A percentile compares a stretch with the other conserved stretches of the same genome.
Evolutionary conservation across 2,329 filamentous ascomycete genomes (phyloP).

Genomic region (Xylariaceae sp.): DNA sequence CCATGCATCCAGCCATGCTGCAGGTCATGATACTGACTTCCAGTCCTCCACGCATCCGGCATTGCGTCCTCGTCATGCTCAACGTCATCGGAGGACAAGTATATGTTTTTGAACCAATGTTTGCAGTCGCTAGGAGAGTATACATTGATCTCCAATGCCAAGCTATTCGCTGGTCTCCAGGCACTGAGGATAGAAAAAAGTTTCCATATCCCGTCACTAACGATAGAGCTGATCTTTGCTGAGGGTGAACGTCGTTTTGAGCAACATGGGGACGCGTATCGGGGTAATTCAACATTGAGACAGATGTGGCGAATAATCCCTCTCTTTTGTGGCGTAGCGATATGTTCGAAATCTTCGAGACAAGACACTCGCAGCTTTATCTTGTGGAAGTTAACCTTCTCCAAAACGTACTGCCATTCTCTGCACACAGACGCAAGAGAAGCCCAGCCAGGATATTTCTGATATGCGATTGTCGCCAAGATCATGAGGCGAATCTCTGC

Average conservation of each 20-base stretch:
- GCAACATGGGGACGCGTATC: slow-evolving; percentile 30
- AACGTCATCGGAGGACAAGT: slow-evolving; percentile 35
- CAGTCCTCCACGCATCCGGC: slow-evolving; percentile 1
- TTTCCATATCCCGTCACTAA: slow-evolving; percentile 35
- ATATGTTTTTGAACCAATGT: slow-evolving; percentile 44
- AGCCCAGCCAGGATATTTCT: slow-evolving; percentile 43
- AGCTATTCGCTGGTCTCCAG: slow-evolving; percentile 36
- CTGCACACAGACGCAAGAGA: slow-evolving; percentile 44
- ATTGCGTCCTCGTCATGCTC: slow-evolving; percentile 26
- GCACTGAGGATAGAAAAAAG: slow-evolving; percentile 42
- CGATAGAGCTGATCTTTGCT: slow-evolving; percentile 17
- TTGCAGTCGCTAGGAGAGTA: slow-evolving; percentile 45
- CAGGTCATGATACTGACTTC: slow-evolving; percentile 34
- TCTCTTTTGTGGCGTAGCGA: slow-evolving; percentile 22
- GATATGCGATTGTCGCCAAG: slow-evolving; percentile 35
- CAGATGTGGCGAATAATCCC: slow-evolving; percentile 41
- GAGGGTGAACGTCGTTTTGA: slow-evolving; percentile 2
- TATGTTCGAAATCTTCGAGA: neutral
- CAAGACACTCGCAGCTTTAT: slow-evolving; percentile 37
- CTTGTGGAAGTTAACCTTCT: slow-evolving; percentile 40
- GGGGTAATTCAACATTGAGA: slow-evolving; percentile 41
- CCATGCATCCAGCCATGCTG: slow-evolving; percentile 44
- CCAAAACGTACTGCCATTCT: slow-evolving; percentile 45
- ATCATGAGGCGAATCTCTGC: slow-evolving; percentile 45
- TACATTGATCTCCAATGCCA: slow-evolving; percentile 45